Conservation (phyloP, 768 basidiomycete species). For the Mycena haematopus region DNA sequence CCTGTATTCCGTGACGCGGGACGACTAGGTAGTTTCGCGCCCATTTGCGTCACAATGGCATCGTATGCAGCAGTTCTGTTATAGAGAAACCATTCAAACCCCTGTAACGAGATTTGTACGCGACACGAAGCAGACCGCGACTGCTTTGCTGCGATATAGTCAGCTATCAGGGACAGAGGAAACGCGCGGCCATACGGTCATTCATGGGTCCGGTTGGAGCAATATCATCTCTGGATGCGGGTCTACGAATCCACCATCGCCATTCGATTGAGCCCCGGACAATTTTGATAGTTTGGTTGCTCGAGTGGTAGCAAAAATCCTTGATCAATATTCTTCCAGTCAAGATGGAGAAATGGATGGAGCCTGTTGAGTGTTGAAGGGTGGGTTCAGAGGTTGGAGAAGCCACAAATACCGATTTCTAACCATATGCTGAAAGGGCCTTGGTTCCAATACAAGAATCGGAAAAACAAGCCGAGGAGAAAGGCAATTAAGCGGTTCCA, state of each 20-base stretch:
- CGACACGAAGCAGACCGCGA: conserved; percentile 68
- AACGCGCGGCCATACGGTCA: conserved; percentile 51
- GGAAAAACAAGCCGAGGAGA: conserved; percentile 67
- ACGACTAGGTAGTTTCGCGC: conserved; percentile 44
- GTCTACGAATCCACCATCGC: conserved; percentile 91
- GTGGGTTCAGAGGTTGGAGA: conserved; percentile 1
- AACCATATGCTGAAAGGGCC: conserved; percentile 83
- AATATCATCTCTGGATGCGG: conserved; percentile 78
- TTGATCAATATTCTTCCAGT: conserved; percentile 89
- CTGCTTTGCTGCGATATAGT: conserved; percentile 40
- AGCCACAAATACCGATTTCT: conserved; percentile 63
- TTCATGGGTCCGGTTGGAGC: conserved; percentile 54
- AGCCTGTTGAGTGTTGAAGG: conserved; percentile 54
- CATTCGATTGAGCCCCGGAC: conserved; percentile 88
- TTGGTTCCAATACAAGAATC: conserved; percentile 80
- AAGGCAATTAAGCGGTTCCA: conserved; percentile 86
- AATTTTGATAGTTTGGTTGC: conserved; percentile 87
- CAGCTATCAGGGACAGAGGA: conserved; percentile 10
- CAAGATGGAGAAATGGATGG: conserved; percentile 89
- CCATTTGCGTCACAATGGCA: conserved; percentile 80
- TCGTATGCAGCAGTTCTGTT: conserved; percentile 92
- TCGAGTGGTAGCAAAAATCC: conserved; percentile 88
- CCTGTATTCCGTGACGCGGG: conserved; percentile 46
- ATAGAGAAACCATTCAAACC: conserved; percentile 92
- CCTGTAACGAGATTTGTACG: conserved; percentile 79